Percentiles rank a stretch among this genome's conserved stretches.
Evolutionary conservation across 2,329 filamentous ascomycete species (phyloP).

Genomic region (Apiospora phragmitis): DNA sequence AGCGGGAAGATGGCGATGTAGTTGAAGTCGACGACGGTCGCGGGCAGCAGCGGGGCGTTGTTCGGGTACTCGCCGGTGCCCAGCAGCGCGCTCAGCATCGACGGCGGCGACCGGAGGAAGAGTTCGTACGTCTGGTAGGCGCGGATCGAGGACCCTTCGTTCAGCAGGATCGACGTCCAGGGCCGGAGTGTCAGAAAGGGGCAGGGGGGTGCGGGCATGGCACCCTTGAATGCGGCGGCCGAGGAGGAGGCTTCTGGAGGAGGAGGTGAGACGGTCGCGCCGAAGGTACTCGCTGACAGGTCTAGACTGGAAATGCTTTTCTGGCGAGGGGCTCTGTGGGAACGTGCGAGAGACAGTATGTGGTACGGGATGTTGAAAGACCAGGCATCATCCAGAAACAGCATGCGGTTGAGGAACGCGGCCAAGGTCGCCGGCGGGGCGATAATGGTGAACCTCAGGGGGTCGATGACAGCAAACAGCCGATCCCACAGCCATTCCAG

Average conservation of each 20-base stretch:
- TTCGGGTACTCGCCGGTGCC: slow-evolving; percentile 41
- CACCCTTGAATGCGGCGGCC: not conserved
- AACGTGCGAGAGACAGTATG: slow-evolving; percentile 51
- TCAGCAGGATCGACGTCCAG: slow-evolving; percentile 68
- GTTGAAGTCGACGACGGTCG: slow-evolving; percentile 48
- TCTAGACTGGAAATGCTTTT: too few relatives aligned
- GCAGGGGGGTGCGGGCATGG: slow-evolving; percentile 25
- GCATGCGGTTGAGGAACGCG: slow-evolving; percentile 55
- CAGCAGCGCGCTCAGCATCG: slow-evolving; percentile 56
- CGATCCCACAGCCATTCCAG: slow-evolving; percentile 54
- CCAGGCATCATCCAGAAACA: slow-evolving; percentile 61
- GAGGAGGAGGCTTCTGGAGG: slow-evolving; percentile 14
- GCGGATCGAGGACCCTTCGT: slow-evolving; percentile 73
- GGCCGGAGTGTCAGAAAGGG: slow-evolving; percentile 58
- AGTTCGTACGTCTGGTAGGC: slow-evolving; percentile 73
- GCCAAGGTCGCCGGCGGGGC: slow-evolving; percentile 65
- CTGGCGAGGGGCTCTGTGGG: slow-evolving; percentile 16
- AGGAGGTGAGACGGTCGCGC: slow-evolving; percentile 27
- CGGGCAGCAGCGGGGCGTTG: slow-evolving; percentile 37
- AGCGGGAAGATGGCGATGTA: slow-evolving; percentile 71
- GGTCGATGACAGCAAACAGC: slow-evolving; percentile 55
- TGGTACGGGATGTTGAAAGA: slow-evolving; percentile 65
- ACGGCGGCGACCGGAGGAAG: slow-evolving; percentile 64
- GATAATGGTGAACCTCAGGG: slow-evolving; percentile 54
- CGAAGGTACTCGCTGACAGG: not conserved